Evolutionary conservation across 225 moss, liverwort and hornwort species (phyloP).

Genomic region (Takakia lepidozioides): DNA sequence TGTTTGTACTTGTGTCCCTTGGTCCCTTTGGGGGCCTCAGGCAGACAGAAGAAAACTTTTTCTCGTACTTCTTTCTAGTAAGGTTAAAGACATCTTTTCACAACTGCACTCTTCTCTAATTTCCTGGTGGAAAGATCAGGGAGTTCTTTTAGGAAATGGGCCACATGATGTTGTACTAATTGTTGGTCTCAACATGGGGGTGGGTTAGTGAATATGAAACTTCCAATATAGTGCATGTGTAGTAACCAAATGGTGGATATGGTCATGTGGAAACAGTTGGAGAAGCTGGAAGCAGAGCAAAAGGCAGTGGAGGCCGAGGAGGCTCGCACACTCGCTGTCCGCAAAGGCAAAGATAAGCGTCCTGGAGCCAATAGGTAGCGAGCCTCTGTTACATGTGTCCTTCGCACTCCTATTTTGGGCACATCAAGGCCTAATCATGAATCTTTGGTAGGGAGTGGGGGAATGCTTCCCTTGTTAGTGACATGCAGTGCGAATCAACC

Average conservation of each 20-base stretch:
- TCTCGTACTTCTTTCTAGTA: neutral
- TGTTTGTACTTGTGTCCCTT: too few species aligned
- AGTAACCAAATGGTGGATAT: neutral
- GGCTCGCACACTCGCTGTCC: conserved; percentile 45
- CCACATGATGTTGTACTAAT: neutral
- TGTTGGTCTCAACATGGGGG: neutral
- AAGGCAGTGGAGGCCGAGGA: conserved; percentile 73
- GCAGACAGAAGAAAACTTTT: too few species aligned
- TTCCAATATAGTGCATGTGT: neutral
- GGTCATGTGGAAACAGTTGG: conserved; percentile 48
- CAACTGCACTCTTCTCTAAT: neutral
- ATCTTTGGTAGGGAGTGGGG: too few species aligned
- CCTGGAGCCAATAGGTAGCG: conserved; percentile 6
- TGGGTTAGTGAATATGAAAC: neutral
- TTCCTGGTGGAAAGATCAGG: too few species aligned
- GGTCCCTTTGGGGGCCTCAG: too few species aligned
- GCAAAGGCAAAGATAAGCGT: conserved; percentile 74
- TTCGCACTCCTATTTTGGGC: too few species aligned
- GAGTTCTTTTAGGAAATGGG: too few species aligned
- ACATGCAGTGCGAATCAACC: too few species aligned
- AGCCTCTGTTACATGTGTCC: too few species aligned
- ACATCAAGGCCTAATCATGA: too few species aligned
- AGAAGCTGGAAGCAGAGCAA: conserved; percentile 75
- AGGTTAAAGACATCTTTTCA: neutral
- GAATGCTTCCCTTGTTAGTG: too few species aligned